Conservation (phyloP, 2,329 filamentous ascomycete genomes). For the Neurospora sp. region DNA sequence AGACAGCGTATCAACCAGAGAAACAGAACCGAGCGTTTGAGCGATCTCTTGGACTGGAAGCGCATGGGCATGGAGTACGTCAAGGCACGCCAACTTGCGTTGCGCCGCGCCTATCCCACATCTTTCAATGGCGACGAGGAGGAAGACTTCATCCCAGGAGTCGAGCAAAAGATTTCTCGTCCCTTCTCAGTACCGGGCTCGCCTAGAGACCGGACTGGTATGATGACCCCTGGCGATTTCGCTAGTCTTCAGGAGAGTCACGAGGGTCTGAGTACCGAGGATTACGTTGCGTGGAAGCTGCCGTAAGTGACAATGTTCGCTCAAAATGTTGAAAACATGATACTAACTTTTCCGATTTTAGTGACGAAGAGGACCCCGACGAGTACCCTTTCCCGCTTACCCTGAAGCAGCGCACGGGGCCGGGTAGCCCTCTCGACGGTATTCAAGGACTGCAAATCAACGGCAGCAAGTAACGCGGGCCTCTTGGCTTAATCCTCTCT, state of each 20-base stretch:
- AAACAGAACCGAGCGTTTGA: conserved; percentile 89
- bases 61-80: conserved; percentile 99
- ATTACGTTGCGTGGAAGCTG: conserved; percentile 96
- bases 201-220: conserved; percentile 79
- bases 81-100: conserved; percentile 87
- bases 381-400: conserved; percentile 53
- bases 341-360: conserved; percentile 30
- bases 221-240: conserved; percentile 99
- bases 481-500: background rate
- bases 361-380: conserved; percentile 89
- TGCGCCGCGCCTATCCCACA: conserved; percentile 81
- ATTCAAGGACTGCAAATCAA: conserved; percentile 25
- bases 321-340: background rate
- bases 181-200: conserved; percentile 92
- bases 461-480: conserved; percentile 24
- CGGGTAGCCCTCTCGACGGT: conserved; percentile 32
- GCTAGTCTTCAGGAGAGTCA: conserved; percentile 89
- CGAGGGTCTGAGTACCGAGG: conserved; percentile 88
- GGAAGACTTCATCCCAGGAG: conserved; percentile 82
- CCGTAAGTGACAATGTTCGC: conserved; percentile 59
- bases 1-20: conserved; percentile 97
- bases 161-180: conserved; percentile 89
- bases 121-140: conserved; percentile 77
- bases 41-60: conserved; percentile 96
- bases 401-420: conserved; percentile 40